Base-by-base conservation (phyloP, 2,329 filamentous ascomycete genomes). In the Pseudogymnoascus sp. region DNA sequence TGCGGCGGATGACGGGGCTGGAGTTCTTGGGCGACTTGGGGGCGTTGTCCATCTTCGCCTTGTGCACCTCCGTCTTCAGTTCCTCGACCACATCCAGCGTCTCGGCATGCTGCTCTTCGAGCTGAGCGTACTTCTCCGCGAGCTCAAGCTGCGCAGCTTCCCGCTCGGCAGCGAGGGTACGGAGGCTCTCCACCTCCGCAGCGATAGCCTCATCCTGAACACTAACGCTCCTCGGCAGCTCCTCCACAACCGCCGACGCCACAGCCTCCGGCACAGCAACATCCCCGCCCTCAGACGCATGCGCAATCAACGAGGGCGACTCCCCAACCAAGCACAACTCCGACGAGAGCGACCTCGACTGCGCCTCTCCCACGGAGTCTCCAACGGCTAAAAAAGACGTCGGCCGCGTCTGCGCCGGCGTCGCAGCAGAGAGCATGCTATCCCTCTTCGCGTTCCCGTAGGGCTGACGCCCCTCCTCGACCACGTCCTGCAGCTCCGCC, bases 311-410 rank as follows among this genome's bases (percentile, higher is more conserved):
- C 65, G 81, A 81, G 70, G 85, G 85, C 73, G 89, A 90, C 72
- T 89, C 89, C 83, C 89, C 85, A 80, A 85, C 91, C 75, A 89
- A 96, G 72, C 91, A 96, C 75, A 96, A 84, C 78, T 97, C 95
- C 78, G 91, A 95, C 69, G 91, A 97, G 70, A 97, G 88, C 72
- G 92, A 96, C 76, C 88, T 91, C 79, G 91, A 93, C 78, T 85
- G 87, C 71, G 82, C 80, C 73, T 92, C 87, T 50, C 23, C 44
- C 44, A 23, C 44, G 21, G 44, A 28, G 15, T 50, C 44, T 50
- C 44, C 44, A 50, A 50, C 44, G 67, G 87, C 91, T 84, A 95
- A 87, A 87, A 95, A 95, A 82, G 92, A 93, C 63, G 85, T 83
- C 11, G 90, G 89, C 21, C 89, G 82, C 8, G 79, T 81, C 50